Percentiles rank a stretch among this genome's conserved stretches.
Evolutionary conservation across 2,329 filamentous ascomycete species (phyloP).

Genomic region (Penicillium sp.): DNA sequence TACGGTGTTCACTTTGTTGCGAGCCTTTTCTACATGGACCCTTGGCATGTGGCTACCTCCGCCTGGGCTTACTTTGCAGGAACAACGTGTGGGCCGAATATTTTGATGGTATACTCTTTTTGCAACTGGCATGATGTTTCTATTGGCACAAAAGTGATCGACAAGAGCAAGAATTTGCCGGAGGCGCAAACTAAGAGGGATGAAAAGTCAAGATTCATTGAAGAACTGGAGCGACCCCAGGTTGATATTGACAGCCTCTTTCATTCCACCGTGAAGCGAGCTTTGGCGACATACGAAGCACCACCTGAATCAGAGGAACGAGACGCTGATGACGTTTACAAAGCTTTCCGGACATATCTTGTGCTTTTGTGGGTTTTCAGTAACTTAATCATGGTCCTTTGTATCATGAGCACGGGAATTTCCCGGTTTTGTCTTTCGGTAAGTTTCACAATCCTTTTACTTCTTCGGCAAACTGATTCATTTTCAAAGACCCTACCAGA

Average conservation of each 20-base stretch:
- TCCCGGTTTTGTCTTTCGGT: neutral
- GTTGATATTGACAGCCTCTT: constrained; percentile 5
- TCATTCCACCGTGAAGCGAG: neutral
- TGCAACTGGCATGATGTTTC: constrained; percentile 6
- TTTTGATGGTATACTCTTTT: constrained; percentile 1
- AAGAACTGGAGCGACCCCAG: neutral
- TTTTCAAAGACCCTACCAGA: neutral
- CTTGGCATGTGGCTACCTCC: neutral
- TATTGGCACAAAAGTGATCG: neutral
- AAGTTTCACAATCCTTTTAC: neutral
- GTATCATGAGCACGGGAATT: constrained; percentile 3
- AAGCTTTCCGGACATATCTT: constrained; percentile 2
- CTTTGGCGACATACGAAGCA: neutral
- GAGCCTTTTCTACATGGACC: neutral
- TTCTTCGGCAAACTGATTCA: neutral
- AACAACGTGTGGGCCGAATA: neutral
- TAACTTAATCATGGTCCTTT: constrained; percentile 1
- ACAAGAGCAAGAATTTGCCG: neutral
- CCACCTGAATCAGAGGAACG: neutral
- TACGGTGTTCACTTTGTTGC: neutral
- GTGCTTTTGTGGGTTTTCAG: constrained; percentile 3
- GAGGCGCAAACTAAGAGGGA: neutral
- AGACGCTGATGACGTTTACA: neutral
- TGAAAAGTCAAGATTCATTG: neutral
- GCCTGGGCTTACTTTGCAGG: constrained; percentile 1